These are phyloP conservation scores for Hyaloscypha bicolor DNA, from an alignment of 495 filamentous ascomycete genomes.

Conservation along the genomic window DNA sequence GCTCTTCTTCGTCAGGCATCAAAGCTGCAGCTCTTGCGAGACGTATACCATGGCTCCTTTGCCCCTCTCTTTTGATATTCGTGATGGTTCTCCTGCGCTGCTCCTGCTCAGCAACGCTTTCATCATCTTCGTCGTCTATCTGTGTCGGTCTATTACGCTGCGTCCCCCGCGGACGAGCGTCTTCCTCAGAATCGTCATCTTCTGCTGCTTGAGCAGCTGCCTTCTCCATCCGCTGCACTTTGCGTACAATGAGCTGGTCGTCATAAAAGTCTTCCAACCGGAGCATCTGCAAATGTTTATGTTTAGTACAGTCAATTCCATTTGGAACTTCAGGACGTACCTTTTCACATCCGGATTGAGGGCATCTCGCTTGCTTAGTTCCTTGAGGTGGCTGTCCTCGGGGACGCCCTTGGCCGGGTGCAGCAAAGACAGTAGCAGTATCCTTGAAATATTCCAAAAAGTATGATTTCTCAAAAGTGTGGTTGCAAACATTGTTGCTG, in stretches of 20 bases:
- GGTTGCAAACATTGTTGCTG: conserved; percentile 77
- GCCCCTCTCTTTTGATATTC: conserved; percentile 19
- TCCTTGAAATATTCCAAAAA: conserved; percentile 49
- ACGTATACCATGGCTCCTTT: conserved; percentile 14
- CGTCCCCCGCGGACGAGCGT: conserved; percentile 14
- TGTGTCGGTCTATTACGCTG: conserved; percentile 3
- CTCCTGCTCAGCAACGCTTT: neutral
- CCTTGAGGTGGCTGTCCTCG: conserved; percentile 8
- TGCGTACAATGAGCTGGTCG: conserved; percentile 40
- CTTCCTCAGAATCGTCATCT: conserved; percentile 33
- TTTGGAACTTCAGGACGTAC: conserved; percentile 20
- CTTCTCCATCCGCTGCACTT: conserved; percentile 41
- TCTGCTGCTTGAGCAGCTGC: conserved; percentile 37
- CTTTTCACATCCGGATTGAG: conserved; percentile 42
- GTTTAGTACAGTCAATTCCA: conserved; percentile 12
- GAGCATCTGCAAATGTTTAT: conserved; percentile 32
- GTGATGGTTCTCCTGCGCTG: conserved; percentile 5
- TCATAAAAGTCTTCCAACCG: conserved; percentile 38
- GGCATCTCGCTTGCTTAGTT: conserved; percentile 41
- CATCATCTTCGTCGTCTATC: conserved; percentile 19
- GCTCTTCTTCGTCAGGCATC: conserved; percentile 12
- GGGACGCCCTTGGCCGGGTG: neutral
- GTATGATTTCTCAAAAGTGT: conserved; percentile 78
- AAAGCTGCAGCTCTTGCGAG: neutral
- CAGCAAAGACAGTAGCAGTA: conserved; percentile 15